Percentiles rank a stretch among this genome's conserved stretches.
Conservation (phyloP, 75 land plant species). For the Selaginella moellendorffii region DNA sequence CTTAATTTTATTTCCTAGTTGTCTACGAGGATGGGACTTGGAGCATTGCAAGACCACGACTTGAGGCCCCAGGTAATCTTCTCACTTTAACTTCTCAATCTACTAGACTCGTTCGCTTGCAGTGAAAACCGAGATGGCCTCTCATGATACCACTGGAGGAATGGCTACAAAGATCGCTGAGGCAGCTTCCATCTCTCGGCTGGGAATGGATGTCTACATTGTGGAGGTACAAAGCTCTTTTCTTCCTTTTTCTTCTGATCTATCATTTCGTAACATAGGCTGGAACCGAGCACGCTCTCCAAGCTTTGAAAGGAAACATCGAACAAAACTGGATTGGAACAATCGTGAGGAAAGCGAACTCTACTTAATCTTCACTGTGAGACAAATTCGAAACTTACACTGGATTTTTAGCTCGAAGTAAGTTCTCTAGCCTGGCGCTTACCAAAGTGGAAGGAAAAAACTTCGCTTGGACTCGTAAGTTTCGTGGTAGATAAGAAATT, state of each 20-base stretch:
- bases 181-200: conserved; percentile 78
- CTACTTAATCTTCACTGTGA: neutral
- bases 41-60: conserved; percentile 46
- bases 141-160: conserved; percentile 98
- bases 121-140: conserved; percentile 55
- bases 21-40: conserved; percentile 76
- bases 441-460: too few species aligned
- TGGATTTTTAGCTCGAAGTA: too few species aligned
- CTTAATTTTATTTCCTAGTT: conserved; percentile 30
- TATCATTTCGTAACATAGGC: conserved; percentile 22
- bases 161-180: conserved; percentile 88
- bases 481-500: too few species aligned
- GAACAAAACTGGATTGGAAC: conserved; percentile 65
- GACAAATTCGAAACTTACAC: too few species aligned
- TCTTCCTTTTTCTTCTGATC: neutral
- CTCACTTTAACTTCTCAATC: neutral
- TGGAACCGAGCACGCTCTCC: conserved; percentile 57
- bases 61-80: neutral
- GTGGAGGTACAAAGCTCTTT: conserved; percentile 37
- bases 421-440: too few species aligned
- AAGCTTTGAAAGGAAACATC: conserved; percentile 38
- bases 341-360: conserved; percentile 21
- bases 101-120: conserved; percentile 6
- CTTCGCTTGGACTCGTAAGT: too few species aligned
- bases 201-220: conserved; percentile 79